A percentile compares a stretch with the other conserved stretches of the same genome.
These are phyloP conservation scores for Pythium angustatum DNA, from an alignment of 352 stramenopile species.

Conservation along the genomic window DNA sequence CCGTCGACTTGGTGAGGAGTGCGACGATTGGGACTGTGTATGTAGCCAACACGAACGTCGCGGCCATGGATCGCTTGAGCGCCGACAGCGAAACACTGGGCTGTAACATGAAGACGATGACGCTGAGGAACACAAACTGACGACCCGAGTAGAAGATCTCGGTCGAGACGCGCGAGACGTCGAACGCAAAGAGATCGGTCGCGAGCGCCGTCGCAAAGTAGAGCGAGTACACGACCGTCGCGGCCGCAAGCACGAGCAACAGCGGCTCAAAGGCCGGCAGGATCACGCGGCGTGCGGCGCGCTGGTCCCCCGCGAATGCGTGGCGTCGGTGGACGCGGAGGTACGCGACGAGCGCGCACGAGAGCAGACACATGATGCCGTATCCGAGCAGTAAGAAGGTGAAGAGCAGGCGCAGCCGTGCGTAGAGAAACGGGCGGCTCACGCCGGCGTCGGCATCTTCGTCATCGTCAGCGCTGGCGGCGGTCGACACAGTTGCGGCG, in stretches of 20 bases:
- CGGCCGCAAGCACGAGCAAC: slow-evolving; percentile 29
- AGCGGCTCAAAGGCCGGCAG: slow-evolving; percentile 74
- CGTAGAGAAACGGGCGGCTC: neutral
- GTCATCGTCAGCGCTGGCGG: neutral
- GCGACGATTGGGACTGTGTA: slow-evolving; percentile 66
- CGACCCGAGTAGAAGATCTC: slow-evolving; percentile 60
- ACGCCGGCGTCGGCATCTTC: neutral
- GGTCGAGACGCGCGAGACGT: slow-evolving; percentile 25
- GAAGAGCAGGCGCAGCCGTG: slow-evolving; percentile 8
- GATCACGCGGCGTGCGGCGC: slow-evolving; percentile 58
- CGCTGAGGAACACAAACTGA: slow-evolving; percentile 66
- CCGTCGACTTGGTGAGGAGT: slow-evolving; percentile 22
- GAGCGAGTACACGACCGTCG: slow-evolving; percentile 13
- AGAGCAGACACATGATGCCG: slow-evolving; percentile 24
- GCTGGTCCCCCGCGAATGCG: slow-evolving; percentile 45
- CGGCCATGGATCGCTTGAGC: slow-evolving; percentile 39
- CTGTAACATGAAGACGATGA: slow-evolving; percentile 66
- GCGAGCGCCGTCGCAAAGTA: slow-evolving; percentile 36
- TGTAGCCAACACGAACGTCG: slow-evolving; percentile 46
- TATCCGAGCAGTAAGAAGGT: slow-evolving; percentile 22
- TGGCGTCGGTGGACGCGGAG: slow-evolving; percentile 50
- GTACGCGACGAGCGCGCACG: slow-evolving; percentile 40
- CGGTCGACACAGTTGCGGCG: neutral
- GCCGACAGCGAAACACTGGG: slow-evolving; percentile 54
- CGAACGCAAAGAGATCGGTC: slow-evolving; percentile 33